Base-by-base conservation (phyloP, 495 filamentous ascomycete genomes). In the Daldinia concentrica region DNA sequence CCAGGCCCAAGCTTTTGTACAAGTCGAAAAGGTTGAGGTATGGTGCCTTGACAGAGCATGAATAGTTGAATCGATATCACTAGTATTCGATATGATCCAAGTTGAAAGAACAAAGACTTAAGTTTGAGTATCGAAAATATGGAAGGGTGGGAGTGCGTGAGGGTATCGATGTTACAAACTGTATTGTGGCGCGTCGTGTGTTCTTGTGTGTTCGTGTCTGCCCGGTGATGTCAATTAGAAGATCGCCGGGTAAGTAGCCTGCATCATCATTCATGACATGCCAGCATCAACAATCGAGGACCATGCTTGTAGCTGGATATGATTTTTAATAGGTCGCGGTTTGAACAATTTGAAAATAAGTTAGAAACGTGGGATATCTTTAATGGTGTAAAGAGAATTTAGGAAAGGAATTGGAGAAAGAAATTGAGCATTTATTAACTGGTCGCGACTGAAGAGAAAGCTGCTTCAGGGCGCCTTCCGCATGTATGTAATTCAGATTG, bases 151-250 rank as follows among this genome's bases (percentile, higher is more conserved):
- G 37, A 24, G 15, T 43, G 14, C 1, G 17, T 57, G 54, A 36
- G n/a, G 9, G 6, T 36, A 6, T 15, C n/a, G 54, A 34, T 57
- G 50, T 27, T n/a, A 15, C 3, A 57, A 17, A 9, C 36, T 17
- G 29, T 36, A 34, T 36, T 54, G 50, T 30, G 50, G 22, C 50
- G 50, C 50, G 50, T 54, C 50, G 50, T 36, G 30, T 30, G 29
- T 30, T 30, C 29, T 6, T 30, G 29, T 30, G 27, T 36, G n/a
- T 56, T 32, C 54, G 73, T 73, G 64, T 63, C 66, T 73, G 72
- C 55, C 61, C 69, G 55, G 75, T 76, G 75, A 77, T 77, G 75
- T 77, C 75, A 77, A 75, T 77, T 75, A 67, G 45, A 58, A 64
- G 66, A 64, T 64, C 58, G 60, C 68, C 56, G 58, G 62, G 45